These are phyloP conservation scores for Durotheca rogersii DNA, from an alignment of 495 filamentous ascomycete genomes.

Conservation along the genomic window DNA sequence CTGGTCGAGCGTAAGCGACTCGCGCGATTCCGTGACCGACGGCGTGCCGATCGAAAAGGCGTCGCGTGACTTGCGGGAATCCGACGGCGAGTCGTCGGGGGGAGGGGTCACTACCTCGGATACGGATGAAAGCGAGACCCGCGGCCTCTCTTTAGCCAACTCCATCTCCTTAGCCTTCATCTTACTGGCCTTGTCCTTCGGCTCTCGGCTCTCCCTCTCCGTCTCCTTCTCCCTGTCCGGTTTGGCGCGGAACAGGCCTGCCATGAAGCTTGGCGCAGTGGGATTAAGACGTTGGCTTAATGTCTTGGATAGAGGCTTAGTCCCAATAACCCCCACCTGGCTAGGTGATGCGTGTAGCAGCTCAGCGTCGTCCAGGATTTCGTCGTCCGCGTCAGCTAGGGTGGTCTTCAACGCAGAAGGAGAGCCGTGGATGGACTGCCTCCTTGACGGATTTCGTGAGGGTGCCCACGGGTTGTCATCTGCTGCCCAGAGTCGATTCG, in stretches of 20 bases:
- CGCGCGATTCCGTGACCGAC: slow-evolving; percentile 68
- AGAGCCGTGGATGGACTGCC: slow-evolving; percentile 51
- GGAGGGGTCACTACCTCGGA: slow-evolving; percentile 43
- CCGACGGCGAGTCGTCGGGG: slow-evolving; percentile 56
- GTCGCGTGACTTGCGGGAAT: slow-evolving; percentile 62
- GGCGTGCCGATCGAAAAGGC: slow-evolving; percentile 55
- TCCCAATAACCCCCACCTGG: slow-evolving; percentile 53
- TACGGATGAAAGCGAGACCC: slow-evolving; percentile 30
- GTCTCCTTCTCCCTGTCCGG: slow-evolving; percentile 42
- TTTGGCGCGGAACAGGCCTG: slow-evolving; percentile 45
- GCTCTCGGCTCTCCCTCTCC: slow-evolving; percentile 35
- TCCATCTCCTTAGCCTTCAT: slow-evolving; percentile 33
- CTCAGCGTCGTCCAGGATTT: slow-evolving; percentile 49
- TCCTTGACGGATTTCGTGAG: slow-evolving; percentile 46
- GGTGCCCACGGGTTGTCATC: slow-evolving; percentile 45
- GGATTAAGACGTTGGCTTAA: slow-evolving; percentile 48
- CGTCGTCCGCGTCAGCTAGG: slow-evolving; percentile 51
- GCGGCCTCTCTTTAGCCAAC: slow-evolving; percentile 37
- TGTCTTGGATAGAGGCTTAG: slow-evolving; percentile 47
- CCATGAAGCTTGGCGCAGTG: slow-evolving; percentile 54
- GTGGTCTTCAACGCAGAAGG: slow-evolving; percentile 52
- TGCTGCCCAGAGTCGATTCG: slow-evolving; percentile 46
- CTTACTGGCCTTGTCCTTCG: slow-evolving; percentile 39
- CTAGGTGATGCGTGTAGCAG: slow-evolving; percentile 41
- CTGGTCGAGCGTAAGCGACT: slow-evolving; percentile 65